Base-by-base conservation (phyloP, 2,329 filamentous ascomycete species). In the Ophiostoma quercus region DNA sequence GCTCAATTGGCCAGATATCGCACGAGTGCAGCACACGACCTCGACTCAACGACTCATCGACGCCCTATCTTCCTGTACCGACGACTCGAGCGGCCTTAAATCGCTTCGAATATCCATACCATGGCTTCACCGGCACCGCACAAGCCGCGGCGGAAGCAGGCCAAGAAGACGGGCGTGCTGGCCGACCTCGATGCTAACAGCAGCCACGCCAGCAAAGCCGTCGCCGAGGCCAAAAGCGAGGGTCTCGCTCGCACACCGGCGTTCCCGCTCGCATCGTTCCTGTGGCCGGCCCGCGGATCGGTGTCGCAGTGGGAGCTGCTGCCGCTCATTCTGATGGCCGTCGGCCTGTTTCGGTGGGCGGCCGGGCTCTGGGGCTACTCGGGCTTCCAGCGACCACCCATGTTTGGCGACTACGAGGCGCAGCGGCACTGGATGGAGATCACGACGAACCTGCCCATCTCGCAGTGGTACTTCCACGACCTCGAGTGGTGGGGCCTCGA, bases 361-460 rank as follows among this genome's bases (percentile, higher is more conserved):
- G 91, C 92, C 66, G 91, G 93, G 37, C 83, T 98, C 62, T 98
- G 95, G 92, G 92, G 92, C 71, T 97, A 98, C 79, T 99, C 95
- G 75, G 95, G 92, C 93, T 16, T 47, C 6, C 83, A 90, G 71
- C 87, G 87, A 71, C 94, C 94, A 47, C 95, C 95, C 6, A 93
- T 97, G 88, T 91, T 94, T 77, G 95, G 95, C 74, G 95, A 99
- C 79, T 99, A 97, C 80, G 95, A 99, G 82, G 95, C 96, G 3
- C 95, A 99, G 79, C 84, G 95, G 75, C 95, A 99, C 79, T 99
- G 95, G 95, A 97, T 99, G 94, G 95, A 99, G 77, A 84, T 99
- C 74, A 97, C 95, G 1, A 91, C 88, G 9, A 88, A 97, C 71
- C 83, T 99, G 1, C 95, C 95, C 16, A 84, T 96, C 51, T 95